A percentile compares a stretch with the other conserved stretches of the same genome.
Conservation (phyloP, 2,329 filamentous ascomycete genomes). For the Hortaea werneckii region DNA sequence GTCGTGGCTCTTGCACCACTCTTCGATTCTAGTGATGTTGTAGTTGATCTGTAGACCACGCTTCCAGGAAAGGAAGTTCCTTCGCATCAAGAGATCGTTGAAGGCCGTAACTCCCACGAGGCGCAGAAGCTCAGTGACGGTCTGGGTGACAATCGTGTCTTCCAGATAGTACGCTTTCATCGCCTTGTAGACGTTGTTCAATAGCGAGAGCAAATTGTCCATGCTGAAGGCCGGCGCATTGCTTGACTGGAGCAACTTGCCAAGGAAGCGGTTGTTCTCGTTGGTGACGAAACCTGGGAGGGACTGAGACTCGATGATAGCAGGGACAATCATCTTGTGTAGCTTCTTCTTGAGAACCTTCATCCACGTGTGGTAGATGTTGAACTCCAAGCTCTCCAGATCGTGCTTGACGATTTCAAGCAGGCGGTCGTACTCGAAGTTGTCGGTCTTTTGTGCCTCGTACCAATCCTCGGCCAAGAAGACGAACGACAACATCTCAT, state of each 20-base stretch:
- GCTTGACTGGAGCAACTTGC: conserved; percentile 86
- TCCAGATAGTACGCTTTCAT: conserved; percentile 99
- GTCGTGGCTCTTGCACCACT: conserved; percentile 99
- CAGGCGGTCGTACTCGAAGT: conserved; percentile 95
- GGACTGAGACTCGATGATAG: conserved; percentile 97
- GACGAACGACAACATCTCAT: conserved; percentile 99
- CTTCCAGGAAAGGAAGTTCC: conserved; percentile 99
- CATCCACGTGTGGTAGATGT: conserved; percentile 99
- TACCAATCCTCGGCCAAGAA: conserved; percentile 99
- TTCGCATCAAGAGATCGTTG: conserved; percentile 93
- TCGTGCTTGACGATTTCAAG: conserved; percentile 99
- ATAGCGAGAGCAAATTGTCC: conserved; percentile 90
- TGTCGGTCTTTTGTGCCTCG: conserved; percentile 97
- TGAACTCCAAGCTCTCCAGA: conserved; percentile 95
- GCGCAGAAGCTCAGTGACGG: conserved; percentile 82
- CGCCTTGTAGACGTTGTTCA: conserved; percentile 95
- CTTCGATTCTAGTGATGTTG: conserved; percentile 98
- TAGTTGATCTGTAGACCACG: conserved; percentile 99
- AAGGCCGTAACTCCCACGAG: conserved; percentile 96
- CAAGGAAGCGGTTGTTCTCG: conserved; percentile 95
- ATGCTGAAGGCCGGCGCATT: conserved; percentile 95
- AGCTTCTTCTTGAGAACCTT: conserved; percentile 99
- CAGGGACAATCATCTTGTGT: conserved; percentile 98
- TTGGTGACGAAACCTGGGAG: conserved; percentile 97
- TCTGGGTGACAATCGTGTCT: conserved; percentile 90